These are phyloP conservation scores for Podaxis mareebaensis DNA, from an alignment of 768 basidiomycete species.

Conservation along the genomic window DNA sequence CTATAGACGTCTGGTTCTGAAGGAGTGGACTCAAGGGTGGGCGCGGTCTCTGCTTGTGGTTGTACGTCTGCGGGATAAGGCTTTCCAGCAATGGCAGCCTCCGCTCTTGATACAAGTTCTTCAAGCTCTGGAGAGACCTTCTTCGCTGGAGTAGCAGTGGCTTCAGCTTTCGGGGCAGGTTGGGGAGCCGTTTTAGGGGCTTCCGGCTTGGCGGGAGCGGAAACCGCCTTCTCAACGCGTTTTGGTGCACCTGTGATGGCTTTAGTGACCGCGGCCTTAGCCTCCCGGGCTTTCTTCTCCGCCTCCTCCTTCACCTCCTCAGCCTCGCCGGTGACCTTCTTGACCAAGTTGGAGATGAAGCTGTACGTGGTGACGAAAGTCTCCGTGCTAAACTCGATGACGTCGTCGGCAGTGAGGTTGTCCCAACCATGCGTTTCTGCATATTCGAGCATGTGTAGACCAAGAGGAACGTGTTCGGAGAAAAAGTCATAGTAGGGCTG, in stretches of 20 bases:
- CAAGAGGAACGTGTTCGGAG: conserved; percentile 76
- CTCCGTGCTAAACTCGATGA: conserved; percentile 53
- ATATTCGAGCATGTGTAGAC: conserved; percentile 74
- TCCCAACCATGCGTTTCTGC: conserved; percentile 83
- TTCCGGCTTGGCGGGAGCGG: conserved; percentile 47
- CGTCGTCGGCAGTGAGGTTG: conserved; percentile 61
- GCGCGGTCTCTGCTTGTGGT: conserved; percentile 17
- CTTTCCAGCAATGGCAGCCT: conserved; percentile 63
- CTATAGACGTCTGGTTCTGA: conserved; percentile 56
- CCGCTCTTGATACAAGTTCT: conserved; percentile 70
- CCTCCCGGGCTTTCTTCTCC: conserved; percentile 38
- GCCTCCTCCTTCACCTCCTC: conserved; percentile 33
- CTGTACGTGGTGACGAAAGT: conserved; percentile 48
- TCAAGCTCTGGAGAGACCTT: conserved; percentile 64
- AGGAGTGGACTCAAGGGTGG: conserved; percentile 27
- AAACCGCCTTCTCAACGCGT: conserved; percentile 39
- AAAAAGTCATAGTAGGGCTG: conserved; percentile 87
- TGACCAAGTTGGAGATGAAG: conserved; percentile 52
- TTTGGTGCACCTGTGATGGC: conserved; percentile 45
- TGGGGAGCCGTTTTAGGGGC: neutral
- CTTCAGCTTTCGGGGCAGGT: conserved; percentile 44
- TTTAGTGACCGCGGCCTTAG: conserved; percentile 40
- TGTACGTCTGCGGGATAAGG: conserved; percentile 20
- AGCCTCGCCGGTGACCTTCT: conserved; percentile 34
- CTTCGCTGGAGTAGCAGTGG: conserved; percentile 21